Evolutionary conservation across 2,329 filamentous ascomycete species (phyloP), one percentile per base, ranked within the genome.

Genomic region (Alternaria sp.): DNA sequence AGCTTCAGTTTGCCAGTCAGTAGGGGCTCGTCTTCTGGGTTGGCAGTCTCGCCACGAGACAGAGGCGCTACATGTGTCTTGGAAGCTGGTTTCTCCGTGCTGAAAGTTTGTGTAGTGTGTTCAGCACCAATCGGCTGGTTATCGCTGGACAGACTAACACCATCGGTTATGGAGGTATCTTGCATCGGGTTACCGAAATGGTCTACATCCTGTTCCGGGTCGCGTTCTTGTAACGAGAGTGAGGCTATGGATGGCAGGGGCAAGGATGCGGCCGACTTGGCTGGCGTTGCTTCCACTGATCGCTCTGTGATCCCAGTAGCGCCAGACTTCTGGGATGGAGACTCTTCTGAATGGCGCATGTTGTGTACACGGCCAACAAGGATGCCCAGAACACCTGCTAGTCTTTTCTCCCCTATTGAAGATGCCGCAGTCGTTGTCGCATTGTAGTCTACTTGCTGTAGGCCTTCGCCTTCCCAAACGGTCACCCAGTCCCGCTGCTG

Each of bases 351-450:
- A 51, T 78, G 72, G 34, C 79, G 77, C 75, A 83, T 76, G 58
- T 91, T 88, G 71, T 86, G 88, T 31, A 92, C 81, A 48, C 88
- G 84, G 2, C 88, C 88, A 2, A 91, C 84, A 0, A 92, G 76
- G 7, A 90, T 83, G 3, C 90, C 90, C 3, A 92, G 77, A 9
- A 91, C 85, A 11, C 90, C 89, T 5, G 89, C 89, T 5, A 90
- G 75, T 56, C 88, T 81, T 67, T 85, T 85, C 49, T 87, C 84
- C n/a, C 86, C 83, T 49, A 90, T 86, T 9, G 72, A 67, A 56
- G 69, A 76, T 24, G 72, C 63, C 21, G 71, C 87, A 28, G 83
- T 86, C 81, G 82, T 86, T 51, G 79, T 78, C 7, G 84, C 82
- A 44, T 81, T 79, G 65, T 86, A 82, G 69, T 90, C 87, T 11